Evolutionary conservation across 768 basidiomycete genomes (phyloP).

Genomic region (Panaeolus cyanescens): DNA sequence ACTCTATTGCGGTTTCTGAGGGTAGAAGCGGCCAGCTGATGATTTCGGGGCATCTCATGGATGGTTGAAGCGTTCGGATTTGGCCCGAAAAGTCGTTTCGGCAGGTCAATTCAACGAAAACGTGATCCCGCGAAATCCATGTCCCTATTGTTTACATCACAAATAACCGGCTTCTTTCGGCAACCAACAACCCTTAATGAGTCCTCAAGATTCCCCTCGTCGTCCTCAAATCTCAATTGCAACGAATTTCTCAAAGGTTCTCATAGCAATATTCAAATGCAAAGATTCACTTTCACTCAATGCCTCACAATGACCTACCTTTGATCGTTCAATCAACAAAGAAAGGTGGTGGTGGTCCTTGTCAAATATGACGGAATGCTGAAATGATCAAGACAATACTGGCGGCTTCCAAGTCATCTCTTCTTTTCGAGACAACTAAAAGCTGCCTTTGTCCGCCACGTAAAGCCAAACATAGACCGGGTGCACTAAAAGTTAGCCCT

Average conservation of each 20-base stretch:
- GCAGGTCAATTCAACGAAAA: constrained; percentile 47
- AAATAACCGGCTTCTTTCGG: constrained; percentile 29
- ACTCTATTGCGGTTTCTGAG: constrained; percentile 88
- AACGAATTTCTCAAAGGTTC: background rate
- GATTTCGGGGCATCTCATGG: constrained; percentile 90
- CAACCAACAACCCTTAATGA: background rate
- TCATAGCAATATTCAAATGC: background rate
- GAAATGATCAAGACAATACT: background rate
- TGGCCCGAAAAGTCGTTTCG: constrained; percentile 63
- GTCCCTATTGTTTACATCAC: constrained; percentile 37
- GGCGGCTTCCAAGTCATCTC: background rate
- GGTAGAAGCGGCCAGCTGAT: constrained; percentile 73
- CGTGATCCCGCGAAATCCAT: constrained; percentile 29
- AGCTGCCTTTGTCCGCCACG: background rate
- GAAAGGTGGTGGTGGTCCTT: background rate
- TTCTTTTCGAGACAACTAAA: background rate
- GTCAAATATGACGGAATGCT: constrained; percentile 4
- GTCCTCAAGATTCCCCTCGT: background rate
- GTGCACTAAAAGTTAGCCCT: background rate
- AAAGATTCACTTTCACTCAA: background rate
- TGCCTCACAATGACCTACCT: background rate
- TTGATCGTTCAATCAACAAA: background rate
- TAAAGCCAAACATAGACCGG: background rate
- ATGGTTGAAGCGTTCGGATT: constrained; percentile 59
- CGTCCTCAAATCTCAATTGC: background rate